These are phyloP conservation scores for Thalassiosira exigua DNA, from an alignment of 352 stramenopile species.

Conservation along the genomic window DNA sequence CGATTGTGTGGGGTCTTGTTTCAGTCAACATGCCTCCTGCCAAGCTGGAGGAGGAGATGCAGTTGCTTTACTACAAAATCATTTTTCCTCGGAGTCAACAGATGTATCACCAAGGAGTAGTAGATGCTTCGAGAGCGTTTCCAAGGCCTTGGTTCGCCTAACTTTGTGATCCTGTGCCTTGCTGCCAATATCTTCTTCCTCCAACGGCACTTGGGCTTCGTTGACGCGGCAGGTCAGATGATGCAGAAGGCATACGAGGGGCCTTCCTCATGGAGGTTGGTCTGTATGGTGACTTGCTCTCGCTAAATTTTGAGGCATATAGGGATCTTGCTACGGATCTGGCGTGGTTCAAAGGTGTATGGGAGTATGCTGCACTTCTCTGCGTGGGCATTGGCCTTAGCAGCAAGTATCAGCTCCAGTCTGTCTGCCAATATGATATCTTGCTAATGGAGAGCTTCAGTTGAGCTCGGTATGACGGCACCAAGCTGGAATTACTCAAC, in stretches of 20 bases:
- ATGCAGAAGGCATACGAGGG: not conserved
- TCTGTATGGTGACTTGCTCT: conserved; percentile 5
- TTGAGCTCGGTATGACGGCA: not conserved
- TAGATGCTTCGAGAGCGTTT: not conserved
- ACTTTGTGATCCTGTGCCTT: not conserved
- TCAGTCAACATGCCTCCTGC: not conserved
- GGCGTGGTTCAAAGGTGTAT: conserved; percentile 28
- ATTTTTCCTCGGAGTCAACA: conserved; percentile 9
- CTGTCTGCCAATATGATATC: not conserved
- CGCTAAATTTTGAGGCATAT: not conserved
- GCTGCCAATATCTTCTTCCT: conserved; percentile 4
- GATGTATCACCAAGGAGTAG: not conserved
- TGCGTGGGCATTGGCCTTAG: not conserved
- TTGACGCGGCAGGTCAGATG: not conserved
- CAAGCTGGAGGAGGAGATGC: not conserved
- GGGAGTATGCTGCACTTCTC: not conserved
- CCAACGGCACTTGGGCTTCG: not conserved
- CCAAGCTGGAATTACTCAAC: not conserved
- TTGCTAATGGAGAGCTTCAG: not conserved
- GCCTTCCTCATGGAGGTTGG: conserved; percentile 22
- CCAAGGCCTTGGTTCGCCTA: conserved; percentile 1
- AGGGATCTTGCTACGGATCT: not conserved
- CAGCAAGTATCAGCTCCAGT: not conserved
- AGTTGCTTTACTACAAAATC: not conserved
- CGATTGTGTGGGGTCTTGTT: not conserved